Evolutionary conservation across 2,329 filamentous ascomycete species (phyloP).

Genomic region (Parastagonospora nodorum): DNA sequence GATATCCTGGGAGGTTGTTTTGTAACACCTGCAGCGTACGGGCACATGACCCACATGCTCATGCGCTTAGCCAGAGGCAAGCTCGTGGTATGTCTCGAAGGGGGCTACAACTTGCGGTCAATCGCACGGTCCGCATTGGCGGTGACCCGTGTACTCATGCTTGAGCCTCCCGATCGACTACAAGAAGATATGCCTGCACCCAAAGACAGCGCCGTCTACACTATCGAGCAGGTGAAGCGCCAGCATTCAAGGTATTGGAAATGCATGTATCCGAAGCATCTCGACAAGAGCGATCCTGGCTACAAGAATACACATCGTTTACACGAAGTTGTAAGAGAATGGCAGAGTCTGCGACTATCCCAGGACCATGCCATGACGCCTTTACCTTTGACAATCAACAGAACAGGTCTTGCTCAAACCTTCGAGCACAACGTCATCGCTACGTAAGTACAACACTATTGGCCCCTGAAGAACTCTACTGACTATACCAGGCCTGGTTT

Average conservation of each 20-base stretch:
- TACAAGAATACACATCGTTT: slow-evolving; percentile 59
- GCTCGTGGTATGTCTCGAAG: slow-evolving; percentile 89
- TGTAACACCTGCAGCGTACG: slow-evolving; percentile 88
- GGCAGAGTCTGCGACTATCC: slow-evolving; percentile 73
- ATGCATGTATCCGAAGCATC: slow-evolving; percentile 74
- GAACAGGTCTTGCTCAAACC: slow-evolving; percentile 71
- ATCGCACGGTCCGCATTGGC: slow-evolving; percentile 92
- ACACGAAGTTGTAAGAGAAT: slow-evolving; percentile 78
- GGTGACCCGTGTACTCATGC: slow-evolving; percentile 92
- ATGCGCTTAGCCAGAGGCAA: slow-evolving; percentile 93
- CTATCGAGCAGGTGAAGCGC: slow-evolving; percentile 62
- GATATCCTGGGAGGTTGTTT: slow-evolving; percentile 93
- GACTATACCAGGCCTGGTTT: slow-evolving; percentile 62
- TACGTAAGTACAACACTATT: slow-evolving; percentile 56
- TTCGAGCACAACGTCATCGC: slow-evolving; percentile 88
- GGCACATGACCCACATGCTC: slow-evolving; percentile 99
- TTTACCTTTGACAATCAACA: slow-evolving; percentile 78
- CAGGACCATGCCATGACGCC: slow-evolving; percentile 78
- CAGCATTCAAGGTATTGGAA: slow-evolving; percentile 77
- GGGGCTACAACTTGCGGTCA: slow-evolving; percentile 90
- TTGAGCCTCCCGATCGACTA: slow-evolving; percentile 77
- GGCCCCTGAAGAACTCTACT: not conserved
- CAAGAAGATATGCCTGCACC: slow-evolving; percentile 53
- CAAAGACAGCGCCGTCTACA: slow-evolving; percentile 56
- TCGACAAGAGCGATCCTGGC: slow-evolving; percentile 35